Evolutionary conservation across 148 eudicot genomes (phyloP).

Genomic region (Chenopodium formosanum): DNA sequence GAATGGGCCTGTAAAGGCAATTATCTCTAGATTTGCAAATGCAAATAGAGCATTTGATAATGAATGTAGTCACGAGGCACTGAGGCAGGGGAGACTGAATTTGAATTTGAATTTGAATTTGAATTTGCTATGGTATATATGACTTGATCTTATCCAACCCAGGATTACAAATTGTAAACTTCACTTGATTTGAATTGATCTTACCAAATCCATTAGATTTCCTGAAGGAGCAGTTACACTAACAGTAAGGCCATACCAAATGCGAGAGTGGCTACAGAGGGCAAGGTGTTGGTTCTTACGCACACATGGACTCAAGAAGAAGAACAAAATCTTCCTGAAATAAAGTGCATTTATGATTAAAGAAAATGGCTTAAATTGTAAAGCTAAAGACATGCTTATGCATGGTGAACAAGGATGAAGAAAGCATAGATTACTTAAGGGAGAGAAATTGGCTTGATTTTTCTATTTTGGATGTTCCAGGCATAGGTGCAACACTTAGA

Average conservation of each 20-base stretch:
- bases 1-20: neutral
- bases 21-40: neutral
- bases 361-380: too few relatives aligned
- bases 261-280: neutral
- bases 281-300: too few relatives aligned
- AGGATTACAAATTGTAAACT: neutral
- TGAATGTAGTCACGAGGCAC: neutral
- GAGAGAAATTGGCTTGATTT: too few relatives aligned
- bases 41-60: neutral
- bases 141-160: neutral
- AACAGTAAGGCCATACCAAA: neutral
- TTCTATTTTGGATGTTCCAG: too few relatives aligned
- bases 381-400: too few relatives aligned
- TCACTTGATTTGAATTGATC: neutral
- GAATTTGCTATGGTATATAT: neutral
- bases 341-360: too few relatives aligned
- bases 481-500: too few relatives aligned
- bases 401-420: too few relatives aligned
- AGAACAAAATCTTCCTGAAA: too few relatives aligned
- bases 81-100: neutral
- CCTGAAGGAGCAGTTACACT: neutral
- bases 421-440: too few relatives aligned
- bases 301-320: too few relatives aligned
- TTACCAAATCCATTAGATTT: neutral
- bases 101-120: neutral